Conservation (phyloP, 1,284 basidiomycete species). For the Cutaneotrichosporon cavernicola region DNA sequence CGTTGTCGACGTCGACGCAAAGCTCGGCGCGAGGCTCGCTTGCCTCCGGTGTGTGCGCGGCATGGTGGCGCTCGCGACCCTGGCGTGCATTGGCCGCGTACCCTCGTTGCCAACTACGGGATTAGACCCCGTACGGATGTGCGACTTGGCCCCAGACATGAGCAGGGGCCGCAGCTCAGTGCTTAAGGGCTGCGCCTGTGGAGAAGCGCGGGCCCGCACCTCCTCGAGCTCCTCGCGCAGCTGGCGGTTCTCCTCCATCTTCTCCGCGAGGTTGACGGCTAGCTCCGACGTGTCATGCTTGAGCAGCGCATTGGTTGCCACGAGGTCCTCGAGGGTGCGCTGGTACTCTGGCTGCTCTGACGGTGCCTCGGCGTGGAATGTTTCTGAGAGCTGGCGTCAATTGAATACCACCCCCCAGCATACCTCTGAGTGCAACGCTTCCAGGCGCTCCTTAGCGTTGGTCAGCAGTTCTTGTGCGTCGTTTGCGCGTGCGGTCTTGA, state of each 20-base stretch:
- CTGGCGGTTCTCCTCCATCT: slow-evolving; percentile 70
- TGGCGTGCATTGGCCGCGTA: slow-evolving; percentile 15
- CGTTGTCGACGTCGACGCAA: slow-evolving; percentile 38
- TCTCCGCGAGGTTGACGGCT: slow-evolving; percentile 66
- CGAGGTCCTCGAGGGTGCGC: slow-evolving; percentile 72
- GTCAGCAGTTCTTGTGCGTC: slow-evolving; percentile 69
- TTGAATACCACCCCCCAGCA: slow-evolving; percentile 12
- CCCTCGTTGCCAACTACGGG: slow-evolving; percentile 11
- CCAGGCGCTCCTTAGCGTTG: slow-evolving; percentile 68
- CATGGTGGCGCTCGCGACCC: slow-evolving; percentile 19
- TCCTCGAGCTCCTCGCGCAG: slow-evolving; percentile 74
- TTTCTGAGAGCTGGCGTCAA: slow-evolving; percentile 36
- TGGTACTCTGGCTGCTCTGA: slow-evolving; percentile 49
- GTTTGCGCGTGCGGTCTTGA: slow-evolving; percentile 63
- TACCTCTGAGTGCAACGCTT: slow-evolving; percentile 59
- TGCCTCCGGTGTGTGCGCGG: slow-evolving; percentile 33
- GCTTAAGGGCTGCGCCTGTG: slow-evolving; percentile 14
- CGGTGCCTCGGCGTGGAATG: slow-evolving; percentile 38
- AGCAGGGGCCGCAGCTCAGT: slow-evolving; percentile 16
- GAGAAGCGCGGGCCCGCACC: slow-evolving; percentile 50
- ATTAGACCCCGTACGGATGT: slow-evolving; percentile 19
- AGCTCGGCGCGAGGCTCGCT: slow-evolving; percentile 41
- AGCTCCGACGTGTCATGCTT: slow-evolving; percentile 78
- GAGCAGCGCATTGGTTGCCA: slow-evolving; percentile 75
- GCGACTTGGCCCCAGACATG: background rate